Conservation (phyloP, 1,139 yeast species). For the Pneumocystis jirovecii region DNA sequence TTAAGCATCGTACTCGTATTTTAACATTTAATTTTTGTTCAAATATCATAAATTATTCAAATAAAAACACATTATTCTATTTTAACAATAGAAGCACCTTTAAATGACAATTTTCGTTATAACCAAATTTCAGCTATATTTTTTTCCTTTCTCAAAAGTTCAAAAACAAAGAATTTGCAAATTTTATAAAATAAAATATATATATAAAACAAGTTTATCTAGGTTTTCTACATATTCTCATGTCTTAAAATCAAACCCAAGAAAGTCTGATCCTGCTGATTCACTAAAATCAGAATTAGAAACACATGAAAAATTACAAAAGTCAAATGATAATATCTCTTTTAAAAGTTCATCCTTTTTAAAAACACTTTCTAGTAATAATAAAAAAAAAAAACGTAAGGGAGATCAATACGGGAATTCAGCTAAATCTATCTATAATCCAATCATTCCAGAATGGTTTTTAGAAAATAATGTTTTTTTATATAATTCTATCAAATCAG, state of each 20-base stretch:
- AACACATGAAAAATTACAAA: not conserved
- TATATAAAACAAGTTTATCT: not conserved
- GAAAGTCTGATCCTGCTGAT: not conserved
- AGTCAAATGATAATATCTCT: not conserved
- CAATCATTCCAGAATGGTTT: not conserved
- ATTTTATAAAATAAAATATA: not conserved
- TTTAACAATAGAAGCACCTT: not conserved
- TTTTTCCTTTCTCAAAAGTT: not conserved
- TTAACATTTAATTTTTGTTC: not conserved
- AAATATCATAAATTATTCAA: not conserved
- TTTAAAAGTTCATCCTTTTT: not conserved
- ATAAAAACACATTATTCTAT: not conserved
- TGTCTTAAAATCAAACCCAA: not conserved
- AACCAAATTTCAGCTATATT: not conserved
- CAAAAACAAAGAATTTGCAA: not conserved
- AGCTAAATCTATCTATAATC: not conserved
- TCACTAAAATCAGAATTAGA: not conserved
- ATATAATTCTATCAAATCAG: not conserved
- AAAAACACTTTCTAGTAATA: not conserved
- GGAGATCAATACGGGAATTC: not conserved
- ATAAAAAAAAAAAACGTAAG: not conserved
- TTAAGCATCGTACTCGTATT: not conserved
- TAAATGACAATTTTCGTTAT: not conserved
- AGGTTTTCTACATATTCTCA: not conserved
- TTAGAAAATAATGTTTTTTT: not conserved